These are phyloP conservation scores for Phytophthora pini DNA, from an alignment of 352 stramenopile genomes.

Conservation along the genomic window DNA sequence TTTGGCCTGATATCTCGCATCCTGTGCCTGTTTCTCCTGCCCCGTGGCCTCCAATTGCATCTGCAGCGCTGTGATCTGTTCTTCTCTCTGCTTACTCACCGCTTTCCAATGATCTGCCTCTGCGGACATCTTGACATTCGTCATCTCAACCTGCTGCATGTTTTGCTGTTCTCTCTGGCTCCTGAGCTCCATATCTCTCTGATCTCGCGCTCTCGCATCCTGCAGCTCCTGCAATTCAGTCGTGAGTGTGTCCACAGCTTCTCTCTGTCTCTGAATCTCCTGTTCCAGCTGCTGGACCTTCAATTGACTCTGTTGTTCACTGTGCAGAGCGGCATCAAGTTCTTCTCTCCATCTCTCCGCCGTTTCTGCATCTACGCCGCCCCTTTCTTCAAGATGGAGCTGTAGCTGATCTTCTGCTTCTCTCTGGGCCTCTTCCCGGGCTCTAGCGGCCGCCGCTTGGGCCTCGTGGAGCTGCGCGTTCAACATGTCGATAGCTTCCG, in stretches of 20 bases:
- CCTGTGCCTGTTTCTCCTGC: slow-evolving; percentile 55
- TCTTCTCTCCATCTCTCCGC: slow-evolving; percentile 45
- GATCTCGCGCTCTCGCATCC: slow-evolving; percentile 27
- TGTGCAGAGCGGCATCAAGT: slow-evolving; percentile 41
- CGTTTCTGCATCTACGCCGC: slow-evolving; percentile 46
- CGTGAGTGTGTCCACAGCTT: slow-evolving; percentile 34
- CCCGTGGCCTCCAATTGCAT: slow-evolving; percentile 44
- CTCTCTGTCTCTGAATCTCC: slow-evolving; percentile 40
- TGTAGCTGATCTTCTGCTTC: slow-evolving; percentile 43
- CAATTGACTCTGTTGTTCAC: slow-evolving; percentile 35
- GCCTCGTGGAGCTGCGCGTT: slow-evolving; percentile 47
- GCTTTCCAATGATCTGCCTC: slow-evolving; percentile 57
- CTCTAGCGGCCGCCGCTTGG: slow-evolving; percentile 30
- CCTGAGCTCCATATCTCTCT: slow-evolving; percentile 42
- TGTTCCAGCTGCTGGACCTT: slow-evolving; percentile 47
- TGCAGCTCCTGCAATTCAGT: slow-evolving; percentile 48
- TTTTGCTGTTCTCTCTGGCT: slow-evolving; percentile 45
- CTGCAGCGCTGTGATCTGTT: slow-evolving; percentile 45
- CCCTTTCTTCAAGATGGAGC: slow-evolving; percentile 27
- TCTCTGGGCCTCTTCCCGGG: slow-evolving; percentile 32
- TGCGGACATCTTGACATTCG: slow-evolving; percentile 35
- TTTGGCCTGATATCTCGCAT: slow-evolving; percentile 54
- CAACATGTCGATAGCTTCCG: slow-evolving; percentile 65
- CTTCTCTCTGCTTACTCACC: slow-evolving; percentile 50
- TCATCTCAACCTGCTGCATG: slow-evolving; percentile 48